These are phyloP conservation scores for Kluyveromyces dobzhanskii DNA, from an alignment of 805 yeast species.

Conservation along the genomic window DNA sequence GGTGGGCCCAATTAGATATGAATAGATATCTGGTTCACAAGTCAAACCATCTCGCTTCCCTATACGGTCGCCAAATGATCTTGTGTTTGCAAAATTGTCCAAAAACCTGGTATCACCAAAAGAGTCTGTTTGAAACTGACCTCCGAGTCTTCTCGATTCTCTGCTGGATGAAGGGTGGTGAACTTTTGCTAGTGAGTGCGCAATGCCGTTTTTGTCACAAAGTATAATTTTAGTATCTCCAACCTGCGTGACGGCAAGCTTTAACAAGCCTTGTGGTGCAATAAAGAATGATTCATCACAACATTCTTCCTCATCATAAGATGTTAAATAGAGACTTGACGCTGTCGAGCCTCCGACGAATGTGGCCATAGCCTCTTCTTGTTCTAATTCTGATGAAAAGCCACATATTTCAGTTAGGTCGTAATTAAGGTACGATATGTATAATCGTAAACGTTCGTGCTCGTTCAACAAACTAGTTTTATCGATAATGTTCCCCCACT, in stretches of 20 bases:
- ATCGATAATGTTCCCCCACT: conserved; percentile 30
- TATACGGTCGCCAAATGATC: conserved; percentile 83
- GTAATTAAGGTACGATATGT: conserved; percentile 21
- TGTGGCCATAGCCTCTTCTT: conserved; percentile 22
- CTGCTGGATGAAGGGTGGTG: conserved; percentile 84
- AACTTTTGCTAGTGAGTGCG: conserved; percentile 65
- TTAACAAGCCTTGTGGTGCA: conserved; percentile 56
- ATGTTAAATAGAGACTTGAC: conserved; percentile 47
- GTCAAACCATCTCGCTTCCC: conserved; percentile 80
- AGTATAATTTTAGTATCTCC: conserved; percentile 87
- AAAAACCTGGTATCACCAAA: conserved; percentile 85
- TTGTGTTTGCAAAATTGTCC: conserved; percentile 77
- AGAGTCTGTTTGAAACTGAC: conserved; percentile 68
- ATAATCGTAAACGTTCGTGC: conserved; percentile 24
- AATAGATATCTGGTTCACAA: conserved; percentile 84
- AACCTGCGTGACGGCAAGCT: conserved; percentile 74
- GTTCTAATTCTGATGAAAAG: conserved; percentile 8
- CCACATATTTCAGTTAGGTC: conserved; percentile 27
- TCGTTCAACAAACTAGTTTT: conserved; percentile 27
- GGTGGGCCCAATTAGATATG: conserved; percentile 59
- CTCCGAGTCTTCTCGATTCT: conserved; percentile 65
- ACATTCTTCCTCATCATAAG: conserved; percentile 18
- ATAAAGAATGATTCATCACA: conserved; percentile 31
- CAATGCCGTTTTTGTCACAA: conserved; percentile 75
- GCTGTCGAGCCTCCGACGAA: conserved; percentile 60